Percentiles rank a stretch among this genome's conserved stretches.
These are phyloP conservation scores for Coleophoma eucalyptorum DNA, from an alignment of 2,329 filamentous ascomycete species.

Conservation along the genomic window DNA sequence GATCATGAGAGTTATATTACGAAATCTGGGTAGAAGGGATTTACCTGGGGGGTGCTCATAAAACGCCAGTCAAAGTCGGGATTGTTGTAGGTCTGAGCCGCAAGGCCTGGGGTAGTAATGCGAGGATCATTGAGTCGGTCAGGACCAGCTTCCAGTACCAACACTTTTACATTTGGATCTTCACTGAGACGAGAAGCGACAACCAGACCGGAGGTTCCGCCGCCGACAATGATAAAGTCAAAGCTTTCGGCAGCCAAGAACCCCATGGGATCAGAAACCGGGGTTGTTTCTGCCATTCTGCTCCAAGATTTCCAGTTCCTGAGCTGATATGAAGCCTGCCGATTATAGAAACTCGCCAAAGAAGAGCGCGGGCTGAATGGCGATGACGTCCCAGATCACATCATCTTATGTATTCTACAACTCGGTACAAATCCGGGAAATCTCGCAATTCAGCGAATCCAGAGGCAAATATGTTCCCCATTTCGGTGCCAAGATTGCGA, in stretches of 20 bases:
- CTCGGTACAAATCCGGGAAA: too few relatives aligned
- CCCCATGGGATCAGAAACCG: not conserved
- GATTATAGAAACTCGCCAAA: too few relatives aligned
- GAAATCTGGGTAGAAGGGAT: slow-evolving; percentile 8
- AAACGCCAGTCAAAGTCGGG: slow-evolving; percentile 35
- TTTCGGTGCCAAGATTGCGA: too few relatives aligned
- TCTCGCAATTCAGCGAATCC: too few relatives aligned
- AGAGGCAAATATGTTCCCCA: too few relatives aligned
- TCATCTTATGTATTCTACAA: too few relatives aligned
- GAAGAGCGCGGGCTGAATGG: too few relatives aligned
- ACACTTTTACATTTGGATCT: slow-evolving; percentile 16
- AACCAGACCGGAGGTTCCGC: slow-evolving; percentile 37
- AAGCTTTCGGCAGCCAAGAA: not conserved
- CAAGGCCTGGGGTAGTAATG: slow-evolving; percentile 2
- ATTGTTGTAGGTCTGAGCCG: slow-evolving; percentile 19
- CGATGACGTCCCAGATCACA: too few relatives aligned
- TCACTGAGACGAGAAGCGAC: slow-evolving; percentile 35
- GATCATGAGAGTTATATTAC: not conserved
- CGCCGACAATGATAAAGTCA: slow-evolving; percentile 38
- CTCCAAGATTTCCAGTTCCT: too few relatives aligned
- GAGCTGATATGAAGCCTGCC: too few relatives aligned
- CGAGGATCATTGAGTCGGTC: slow-evolving; percentile 2
- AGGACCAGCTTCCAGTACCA: slow-evolving; percentile 9
- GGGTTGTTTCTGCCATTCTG: too few relatives aligned
- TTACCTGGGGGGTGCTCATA: slow-evolving; percentile 29